Conservation (phyloP, 306 rosid species). For the Pyrus pyrifolia region DNA sequence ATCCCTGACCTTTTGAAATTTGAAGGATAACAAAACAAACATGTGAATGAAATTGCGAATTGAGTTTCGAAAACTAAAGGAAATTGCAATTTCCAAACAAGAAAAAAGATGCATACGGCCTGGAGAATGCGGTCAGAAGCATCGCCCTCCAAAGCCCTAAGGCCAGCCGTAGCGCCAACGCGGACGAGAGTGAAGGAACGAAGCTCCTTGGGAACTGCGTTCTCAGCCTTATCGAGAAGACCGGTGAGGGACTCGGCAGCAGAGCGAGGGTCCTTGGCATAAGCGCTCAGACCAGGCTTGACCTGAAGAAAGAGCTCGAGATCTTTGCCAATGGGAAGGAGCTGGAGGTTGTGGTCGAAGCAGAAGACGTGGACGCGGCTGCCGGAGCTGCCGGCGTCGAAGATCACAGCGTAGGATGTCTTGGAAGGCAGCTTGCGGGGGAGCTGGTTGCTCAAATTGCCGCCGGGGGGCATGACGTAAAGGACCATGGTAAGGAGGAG, state of each 20-base stretch:
- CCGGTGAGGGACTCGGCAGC: conserved; percentile 68
- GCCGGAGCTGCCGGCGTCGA: conserved; percentile 98
- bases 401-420: conserved; percentile 60
- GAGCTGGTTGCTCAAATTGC: conserved; percentile 27
- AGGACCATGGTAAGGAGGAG: conserved; percentile 57
- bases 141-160: conserved; percentile 77
- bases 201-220: conserved; percentile 65
- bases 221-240: conserved; percentile 66
- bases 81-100: neutral
- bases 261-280: conserved; percentile 53
- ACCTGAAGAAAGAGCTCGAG: conserved; percentile 77
- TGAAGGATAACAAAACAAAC: neutral
- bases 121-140: conserved; percentile 76
- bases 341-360: conserved; percentile 67
- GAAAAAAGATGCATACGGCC: conserved; percentile 47
- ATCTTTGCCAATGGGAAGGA: conserved; percentile 80
- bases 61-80: neutral
- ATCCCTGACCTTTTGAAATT: conserved; percentile 62
- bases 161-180: conserved; percentile 99
- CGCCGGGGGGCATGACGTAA: conserved; percentile 53
- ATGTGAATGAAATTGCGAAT: neutral
- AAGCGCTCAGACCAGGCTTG: conserved; percentile 76
- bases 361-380: conserved; percentile 94
- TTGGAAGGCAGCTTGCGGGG: conserved; percentile 54
- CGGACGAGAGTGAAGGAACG: conserved; percentile 79